phyloP scores from a whole-genome alignment of 1,284 basidiomycete species.

The Ustilago loliicola region DNA sequence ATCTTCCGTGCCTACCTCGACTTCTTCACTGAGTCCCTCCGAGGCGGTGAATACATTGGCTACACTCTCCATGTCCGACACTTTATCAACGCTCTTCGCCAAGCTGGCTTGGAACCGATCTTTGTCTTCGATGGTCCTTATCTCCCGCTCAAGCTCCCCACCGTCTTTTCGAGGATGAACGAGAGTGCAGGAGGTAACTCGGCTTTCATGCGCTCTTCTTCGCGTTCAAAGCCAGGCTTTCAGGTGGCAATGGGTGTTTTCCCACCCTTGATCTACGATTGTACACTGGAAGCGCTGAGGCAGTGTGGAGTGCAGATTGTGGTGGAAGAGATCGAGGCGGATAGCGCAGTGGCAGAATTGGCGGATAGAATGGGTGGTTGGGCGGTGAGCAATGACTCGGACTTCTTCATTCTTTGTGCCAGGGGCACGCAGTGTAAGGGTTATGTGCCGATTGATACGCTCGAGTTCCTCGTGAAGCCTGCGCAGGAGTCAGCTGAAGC shows the following conservation, averaged over 20 bases:
- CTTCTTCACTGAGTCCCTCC: slow-evolving; percentile 50
- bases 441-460: slow-evolving; percentile 58
- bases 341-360: slow-evolving; percentile 57
- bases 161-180: slow-evolving; percentile 34
- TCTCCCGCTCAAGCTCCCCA: slow-evolving; percentile 53
- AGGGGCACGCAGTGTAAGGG: slow-evolving; percentile 47
- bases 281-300: slow-evolving; percentile 44
- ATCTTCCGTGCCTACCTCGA: slow-evolving; percentile 54
- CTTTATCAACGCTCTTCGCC: slow-evolving; percentile 32
- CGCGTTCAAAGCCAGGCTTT: slow-evolving; percentile 38
- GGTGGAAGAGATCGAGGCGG: slow-evolving; percentile 59
- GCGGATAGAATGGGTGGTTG: slow-evolving; percentile 53
- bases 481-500: neutral
- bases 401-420: slow-evolving; percentile 64
- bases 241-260: slow-evolving; percentile 48
- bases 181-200: slow-evolving; percentile 39
- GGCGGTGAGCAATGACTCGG: slow-evolving; percentile 61
- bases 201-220: slow-evolving; percentile 55
- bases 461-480: slow-evolving; percentile 51
- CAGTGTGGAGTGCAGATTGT: slow-evolving; percentile 41
- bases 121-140: slow-evolving; percentile 64
- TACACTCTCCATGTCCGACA: slow-evolving; percentile 35
- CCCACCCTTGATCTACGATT: slow-evolving; percentile 51
- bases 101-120: slow-evolving; percentile 49
- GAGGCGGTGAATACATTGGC: slow-evolving; percentile 50